A percentile compares a stretch with the other conserved stretches of the same genome.
Evolutionary conservation across 257 asterid species (phyloP).

Genomic region (Solanum commersonii): DNA sequence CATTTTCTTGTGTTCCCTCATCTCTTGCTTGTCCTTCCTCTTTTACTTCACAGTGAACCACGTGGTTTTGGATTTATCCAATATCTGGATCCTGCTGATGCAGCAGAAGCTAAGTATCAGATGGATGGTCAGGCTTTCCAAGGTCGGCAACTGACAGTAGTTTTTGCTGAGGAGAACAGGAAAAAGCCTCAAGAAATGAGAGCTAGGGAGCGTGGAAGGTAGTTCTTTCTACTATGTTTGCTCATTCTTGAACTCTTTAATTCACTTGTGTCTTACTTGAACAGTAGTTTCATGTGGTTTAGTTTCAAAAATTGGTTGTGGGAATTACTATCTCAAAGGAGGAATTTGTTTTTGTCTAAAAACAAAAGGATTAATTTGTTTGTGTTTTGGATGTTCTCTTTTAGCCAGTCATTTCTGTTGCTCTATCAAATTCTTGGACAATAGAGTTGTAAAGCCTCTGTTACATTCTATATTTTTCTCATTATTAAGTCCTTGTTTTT

Average conservation of each 20-base stretch:
- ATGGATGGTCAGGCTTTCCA: constrained; percentile 77
- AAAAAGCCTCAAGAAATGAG: constrained; percentile 90
- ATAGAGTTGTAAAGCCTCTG: neutral
- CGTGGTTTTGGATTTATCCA: constrained; percentile 97
- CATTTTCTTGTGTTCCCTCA: neutral
- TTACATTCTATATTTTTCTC: neutral
- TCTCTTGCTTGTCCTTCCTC: neutral
- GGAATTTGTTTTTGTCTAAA: neutral
- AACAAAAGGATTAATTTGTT: neutral
- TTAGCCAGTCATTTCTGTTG: neutral
- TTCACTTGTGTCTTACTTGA: neutral
- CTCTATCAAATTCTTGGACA: neutral
- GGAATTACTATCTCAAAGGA: neutral
- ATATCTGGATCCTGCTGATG: constrained; percentile 86
- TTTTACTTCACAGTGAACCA: constrained; percentile 52
- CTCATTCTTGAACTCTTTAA: neutral
- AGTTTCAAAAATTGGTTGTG: neutral
- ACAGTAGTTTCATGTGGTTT: neutral
- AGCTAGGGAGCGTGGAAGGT: constrained; percentile 62
- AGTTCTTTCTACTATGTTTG: neutral
- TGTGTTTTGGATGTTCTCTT: neutral
- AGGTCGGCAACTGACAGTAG: constrained; percentile 91
- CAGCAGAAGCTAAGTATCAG: constrained; percentile 83
- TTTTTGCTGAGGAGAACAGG: constrained; percentile 91
- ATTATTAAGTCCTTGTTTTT: neutral